phyloP scores from a whole-genome alignment of 75 land plant genomes.

The Sequoia sempervirens region DNA sequence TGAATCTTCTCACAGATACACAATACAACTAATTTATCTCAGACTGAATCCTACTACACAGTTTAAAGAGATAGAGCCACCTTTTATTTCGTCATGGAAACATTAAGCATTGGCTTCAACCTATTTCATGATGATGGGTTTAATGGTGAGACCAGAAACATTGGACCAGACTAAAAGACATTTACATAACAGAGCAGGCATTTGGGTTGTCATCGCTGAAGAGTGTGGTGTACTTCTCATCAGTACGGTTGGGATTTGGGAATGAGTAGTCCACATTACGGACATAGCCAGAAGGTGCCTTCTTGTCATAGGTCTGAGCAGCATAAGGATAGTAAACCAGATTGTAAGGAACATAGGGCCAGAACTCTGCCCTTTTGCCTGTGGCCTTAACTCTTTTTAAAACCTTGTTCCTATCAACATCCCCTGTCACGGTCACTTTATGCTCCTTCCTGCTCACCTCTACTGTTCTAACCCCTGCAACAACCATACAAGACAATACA shows the following conservation, averaged over 20 bases:
- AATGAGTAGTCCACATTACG: constrained; percentile 12
- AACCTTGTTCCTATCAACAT: constrained; percentile 12
- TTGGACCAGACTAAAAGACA: too few relatives aligned
- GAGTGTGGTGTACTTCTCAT: constrained; percentile 27
- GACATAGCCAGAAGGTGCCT: constrained; percentile 11
- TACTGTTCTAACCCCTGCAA: constrained; percentile 16
- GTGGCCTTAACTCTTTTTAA: constrained; percentile 8
- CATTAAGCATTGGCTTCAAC: neutral
- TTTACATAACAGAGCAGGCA: constrained; percentile 50
- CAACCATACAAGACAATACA: neutral
- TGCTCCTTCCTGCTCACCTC: constrained; percentile 8
- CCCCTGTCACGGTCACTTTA: constrained; percentile 15
- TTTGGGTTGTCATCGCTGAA: constrained; percentile 52
- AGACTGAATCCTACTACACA: neutral
- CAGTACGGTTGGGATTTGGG: constrained; percentile 12
- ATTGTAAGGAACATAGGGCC: constrained; percentile 10
- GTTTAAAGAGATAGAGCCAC: neutral
- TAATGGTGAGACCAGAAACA: too few relatives aligned
- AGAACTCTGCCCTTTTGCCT: constrained; percentile 12
- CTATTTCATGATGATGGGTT: neutral
- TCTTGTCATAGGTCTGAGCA: neutral
- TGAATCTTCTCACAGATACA: neutral
- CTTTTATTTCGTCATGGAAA: too few relatives aligned
- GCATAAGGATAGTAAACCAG: constrained; percentile 12
- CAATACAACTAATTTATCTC: neutral